These are phyloP conservation scores for Talaromyces islandicus DNA, from an alignment of 2,329 filamentous ascomycete genomes.

Conservation along the genomic window DNA sequence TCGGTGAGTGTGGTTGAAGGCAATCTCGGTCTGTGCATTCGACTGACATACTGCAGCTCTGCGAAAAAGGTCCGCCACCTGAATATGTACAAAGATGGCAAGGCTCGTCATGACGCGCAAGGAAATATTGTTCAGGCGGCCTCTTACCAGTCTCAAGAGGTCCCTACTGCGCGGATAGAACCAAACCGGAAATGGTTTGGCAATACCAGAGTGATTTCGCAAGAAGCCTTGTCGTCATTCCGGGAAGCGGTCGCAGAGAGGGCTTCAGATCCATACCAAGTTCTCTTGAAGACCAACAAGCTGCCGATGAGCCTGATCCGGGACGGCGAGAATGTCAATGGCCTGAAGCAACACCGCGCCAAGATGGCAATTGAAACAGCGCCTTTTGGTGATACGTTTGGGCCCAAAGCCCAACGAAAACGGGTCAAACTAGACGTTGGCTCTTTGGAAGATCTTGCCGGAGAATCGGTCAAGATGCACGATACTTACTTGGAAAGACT, in stretches of 20 bases:
- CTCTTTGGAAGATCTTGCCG: slow-evolving; percentile 74
- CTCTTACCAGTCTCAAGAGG: slow-evolving; percentile 73
- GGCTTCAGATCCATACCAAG: slow-evolving; percentile 82
- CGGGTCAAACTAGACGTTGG: slow-evolving; percentile 81
- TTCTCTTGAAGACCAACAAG: slow-evolving; percentile 95
- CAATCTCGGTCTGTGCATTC: neutral
- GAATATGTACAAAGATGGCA: slow-evolving; percentile 87
- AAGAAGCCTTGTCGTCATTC: slow-evolving; percentile 81
- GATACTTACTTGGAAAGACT: slow-evolving; percentile 73
- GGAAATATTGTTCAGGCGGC: slow-evolving; percentile 84
- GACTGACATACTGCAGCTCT: slow-evolving; percentile 32
- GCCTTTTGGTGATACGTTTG: slow-evolving; percentile 84
- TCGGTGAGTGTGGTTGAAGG: slow-evolving; percentile 47
- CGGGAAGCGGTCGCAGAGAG: slow-evolving; percentile 88
- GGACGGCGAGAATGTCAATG: slow-evolving; percentile 69
- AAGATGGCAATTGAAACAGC: slow-evolving; percentile 88
- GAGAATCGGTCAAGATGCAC: slow-evolving; percentile 72
- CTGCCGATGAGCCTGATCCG: slow-evolving; percentile 90
- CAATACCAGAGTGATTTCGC: slow-evolving; percentile 84
- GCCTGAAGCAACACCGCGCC: slow-evolving; percentile 83
- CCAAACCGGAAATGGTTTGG: slow-evolving; percentile 98
- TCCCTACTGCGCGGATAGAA: slow-evolving; percentile 80
- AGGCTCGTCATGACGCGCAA: slow-evolving; percentile 70
- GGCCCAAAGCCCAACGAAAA: slow-evolving; percentile 88
- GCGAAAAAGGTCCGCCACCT: slow-evolving; percentile 85